Evolutionary conservation across 2,329 filamentous ascomycete genomes (phyloP).

Genomic region (Chaetomium olivaceum): DNA sequence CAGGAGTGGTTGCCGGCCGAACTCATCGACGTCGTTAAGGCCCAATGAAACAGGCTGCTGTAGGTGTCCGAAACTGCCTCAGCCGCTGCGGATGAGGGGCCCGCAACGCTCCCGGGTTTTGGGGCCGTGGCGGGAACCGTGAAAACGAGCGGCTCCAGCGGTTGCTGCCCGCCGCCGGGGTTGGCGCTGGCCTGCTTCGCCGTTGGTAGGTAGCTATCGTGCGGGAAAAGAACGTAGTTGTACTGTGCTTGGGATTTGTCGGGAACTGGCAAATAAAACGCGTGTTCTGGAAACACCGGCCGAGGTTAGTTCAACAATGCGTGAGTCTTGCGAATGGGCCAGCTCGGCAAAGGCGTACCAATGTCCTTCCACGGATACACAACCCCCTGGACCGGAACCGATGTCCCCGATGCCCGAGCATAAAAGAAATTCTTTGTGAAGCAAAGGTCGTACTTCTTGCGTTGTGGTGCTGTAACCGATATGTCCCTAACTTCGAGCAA

Average conservation of each 20-base stretch:
- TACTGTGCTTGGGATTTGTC: conserved; percentile 66
- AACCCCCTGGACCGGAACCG: conserved; percentile 53
- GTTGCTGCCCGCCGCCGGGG: conserved; percentile 40
- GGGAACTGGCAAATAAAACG: conserved; percentile 64
- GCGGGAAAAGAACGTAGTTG: conserved; percentile 65
- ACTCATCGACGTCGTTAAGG: conserved; percentile 54
- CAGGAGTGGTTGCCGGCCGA: conserved; percentile 47
- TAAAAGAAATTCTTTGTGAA: conserved; percentile 62
- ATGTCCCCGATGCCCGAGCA: conserved; percentile 54
- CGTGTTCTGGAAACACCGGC: conserved; percentile 50
- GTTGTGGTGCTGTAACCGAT: conserved; percentile 65
- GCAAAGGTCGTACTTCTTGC: conserved; percentile 68
- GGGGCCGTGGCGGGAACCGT: conserved; percentile 61
- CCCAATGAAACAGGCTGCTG: conserved; percentile 62
- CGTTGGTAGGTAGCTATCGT: conserved; percentile 51
- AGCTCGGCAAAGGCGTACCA: conserved; percentile 45
- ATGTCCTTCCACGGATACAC: conserved; percentile 63
- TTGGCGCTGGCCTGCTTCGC: conserved; percentile 36
- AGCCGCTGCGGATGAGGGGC: conserved; percentile 51
- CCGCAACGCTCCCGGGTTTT: conserved; percentile 59
- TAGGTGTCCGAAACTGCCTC: conserved; percentile 60
- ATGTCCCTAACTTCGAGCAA: conserved; percentile 65
- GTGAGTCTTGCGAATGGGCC: background rate
- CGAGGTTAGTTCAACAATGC: background rate
- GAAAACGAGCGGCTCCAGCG: conserved; percentile 63